Base-by-base conservation (phyloP, 768 basidiomycete species). In the Trametes sanguinea region DNA sequence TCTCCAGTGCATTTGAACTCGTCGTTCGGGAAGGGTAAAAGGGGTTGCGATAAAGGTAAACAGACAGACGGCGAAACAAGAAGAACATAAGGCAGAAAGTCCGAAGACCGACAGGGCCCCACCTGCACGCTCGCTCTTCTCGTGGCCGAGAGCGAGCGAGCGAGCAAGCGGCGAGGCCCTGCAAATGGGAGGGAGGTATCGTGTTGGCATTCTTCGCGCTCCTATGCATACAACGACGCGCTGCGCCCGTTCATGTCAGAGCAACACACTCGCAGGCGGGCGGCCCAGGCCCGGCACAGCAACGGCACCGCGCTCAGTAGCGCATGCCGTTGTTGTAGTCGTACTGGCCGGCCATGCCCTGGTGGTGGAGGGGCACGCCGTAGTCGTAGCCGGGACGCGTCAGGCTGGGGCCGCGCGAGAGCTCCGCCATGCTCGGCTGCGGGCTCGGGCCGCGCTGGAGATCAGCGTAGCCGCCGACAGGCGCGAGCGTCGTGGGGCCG, bases 401-500 rank as follows among this genome's bases (percentile, higher is more conserved):
- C 62, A 80, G 55, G 71, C 81, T 85, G 14, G 83, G 80, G 35
- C 80, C 82, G 60, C 80, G 80, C 35, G 66, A 65, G 37, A 82
- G 73, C 70, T 87, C 80, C 53, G 80, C 77, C 85, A 88, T 87
- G 60, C 77, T 81, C 16, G 89, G 90, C 63, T 83, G 82, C 16
- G 87, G 85, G 74, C 85, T 89, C 8, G 86, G 78, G 35, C 89
- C 91, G 63, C 91, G 88, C 58, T 89, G 82, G 50, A 92, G 81
- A 71, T 93, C 90, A 50, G 90, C 92, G 68, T 94, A 94, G 22
- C 89, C 90, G 60, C 89, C 90, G 58, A 89, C 84, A 29, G 89
- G 84, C 13, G 86, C 85, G 47, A 87, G 78, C 52, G 76, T 70
- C 14, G 79, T 64, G 29, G 85, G 70, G 29, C 85, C 85, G 55